phyloP scores from a whole-genome alignment of 192 early-diverging fungal species.

The Nowakowskiella sp. region DNA sequence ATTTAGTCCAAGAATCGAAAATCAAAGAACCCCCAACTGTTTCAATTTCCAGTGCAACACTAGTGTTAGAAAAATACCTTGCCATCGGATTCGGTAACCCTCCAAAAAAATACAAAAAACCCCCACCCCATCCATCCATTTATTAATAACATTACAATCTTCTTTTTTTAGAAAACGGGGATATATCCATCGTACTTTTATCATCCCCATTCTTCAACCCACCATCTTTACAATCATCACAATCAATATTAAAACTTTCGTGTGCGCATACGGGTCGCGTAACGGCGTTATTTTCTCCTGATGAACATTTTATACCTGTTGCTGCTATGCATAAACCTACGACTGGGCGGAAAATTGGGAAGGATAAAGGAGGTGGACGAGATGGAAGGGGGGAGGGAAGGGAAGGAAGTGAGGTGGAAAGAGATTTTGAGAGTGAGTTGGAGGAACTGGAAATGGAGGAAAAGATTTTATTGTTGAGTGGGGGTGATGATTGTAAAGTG shows the following conservation, averaged over 20 bases:
- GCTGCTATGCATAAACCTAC: not conserved
- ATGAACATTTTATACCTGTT: constrained; percentile 13
- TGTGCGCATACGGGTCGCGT: constrained; percentile 52
- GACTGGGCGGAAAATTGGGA: not conserved
- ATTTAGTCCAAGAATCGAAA: not conserved
- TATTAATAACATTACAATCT: not conserved
- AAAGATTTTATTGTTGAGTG: constrained; percentile 52
- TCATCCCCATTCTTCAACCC: constrained; percentile 28
- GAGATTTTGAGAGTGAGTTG: no score
- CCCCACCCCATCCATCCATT: no score
- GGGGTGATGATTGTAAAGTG: constrained; percentile 56
- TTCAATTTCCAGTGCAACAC: constrained; percentile 20
- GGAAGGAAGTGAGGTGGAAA: no score
- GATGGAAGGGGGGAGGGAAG: no score
- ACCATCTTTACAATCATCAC: constrained; percentile 11
- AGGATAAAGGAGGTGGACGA: not conserved
- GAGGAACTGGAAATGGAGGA: constrained; percentile 12
- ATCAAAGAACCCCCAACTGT: not conserved
- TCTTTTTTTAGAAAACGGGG: constrained; percentile 45
- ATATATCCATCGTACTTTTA: constrained; percentile 48
- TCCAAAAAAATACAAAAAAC: not conserved
- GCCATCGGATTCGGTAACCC: constrained; percentile 59
- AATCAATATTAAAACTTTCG: constrained; percentile 11
- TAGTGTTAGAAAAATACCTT: constrained; percentile 46
- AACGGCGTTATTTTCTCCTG: constrained; percentile 50